These are phyloP conservation scores for Hypericum perforatum DNA, from an alignment of 345 rosid species.

Conservation along the genomic window DNA sequence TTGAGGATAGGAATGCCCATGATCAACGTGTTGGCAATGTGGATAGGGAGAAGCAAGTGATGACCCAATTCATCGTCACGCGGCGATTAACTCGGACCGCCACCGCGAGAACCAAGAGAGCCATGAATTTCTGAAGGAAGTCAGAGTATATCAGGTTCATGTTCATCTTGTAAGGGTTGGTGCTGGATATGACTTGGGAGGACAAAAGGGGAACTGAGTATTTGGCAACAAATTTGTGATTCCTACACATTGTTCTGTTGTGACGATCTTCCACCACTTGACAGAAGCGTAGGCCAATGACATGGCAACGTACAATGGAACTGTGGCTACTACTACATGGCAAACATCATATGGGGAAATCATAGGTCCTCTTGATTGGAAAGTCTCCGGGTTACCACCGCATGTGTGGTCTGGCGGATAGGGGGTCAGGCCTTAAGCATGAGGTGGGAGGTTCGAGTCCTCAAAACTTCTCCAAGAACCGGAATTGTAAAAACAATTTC, in stretches of 20 bases:
- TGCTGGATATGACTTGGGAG: slow-evolving; percentile 57
- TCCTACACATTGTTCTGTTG: slow-evolving; percentile 79
- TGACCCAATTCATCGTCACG: slow-evolving; percentile 46
- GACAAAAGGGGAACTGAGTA: slow-evolving; percentile 71
- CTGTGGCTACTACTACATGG: slow-evolving; percentile 75
- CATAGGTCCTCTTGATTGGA: slow-evolving; percentile 26
- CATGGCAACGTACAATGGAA: too few relatives aligned
- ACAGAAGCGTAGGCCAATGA: too few relatives aligned
- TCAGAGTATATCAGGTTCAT: slow-evolving; percentile 49
- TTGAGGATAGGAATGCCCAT: slow-evolving; percentile 66
- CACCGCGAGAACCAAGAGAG: slow-evolving; percentile 26
- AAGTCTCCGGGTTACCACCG: too few relatives aligned
- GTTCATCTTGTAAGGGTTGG: slow-evolving; percentile 74
- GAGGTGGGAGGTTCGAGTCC: too few relatives aligned
- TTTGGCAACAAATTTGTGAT: slow-evolving; percentile 84
- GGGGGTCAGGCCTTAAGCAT: too few relatives aligned
- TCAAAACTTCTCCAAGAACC: too few relatives aligned
- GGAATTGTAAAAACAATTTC: too few relatives aligned
- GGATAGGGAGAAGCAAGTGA: slow-evolving; percentile 65
- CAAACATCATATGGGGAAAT: slow-evolving; percentile 52
- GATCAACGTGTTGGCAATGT: slow-evolving; percentile 74
- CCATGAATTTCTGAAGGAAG: slow-evolving; percentile 55
- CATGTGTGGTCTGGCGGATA: too few relatives aligned
- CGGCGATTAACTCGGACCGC: slow-evolving; percentile 39
- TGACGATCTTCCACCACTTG: too few relatives aligned